These are phyloP conservation scores for Bolboschoenus planiculmis DNA, from an alignment of 176 grass and related monocot genomes.

Conservation along the genomic window DNA sequence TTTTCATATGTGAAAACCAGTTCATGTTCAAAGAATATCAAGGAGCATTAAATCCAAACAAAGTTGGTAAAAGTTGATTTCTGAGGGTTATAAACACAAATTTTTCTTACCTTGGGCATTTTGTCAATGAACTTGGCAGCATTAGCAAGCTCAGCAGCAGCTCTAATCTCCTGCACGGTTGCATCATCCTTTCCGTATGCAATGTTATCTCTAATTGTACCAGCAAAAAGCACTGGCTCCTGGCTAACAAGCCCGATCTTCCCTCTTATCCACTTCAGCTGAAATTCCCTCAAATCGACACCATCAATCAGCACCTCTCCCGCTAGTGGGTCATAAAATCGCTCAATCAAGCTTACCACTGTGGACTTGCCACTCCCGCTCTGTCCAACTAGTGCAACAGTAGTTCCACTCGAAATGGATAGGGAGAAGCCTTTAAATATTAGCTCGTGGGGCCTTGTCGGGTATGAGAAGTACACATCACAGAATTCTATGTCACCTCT, in stretches of 20 bases:
- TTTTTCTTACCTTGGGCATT: slow-evolving; percentile 70
- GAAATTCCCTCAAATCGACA: slow-evolving; percentile 68
- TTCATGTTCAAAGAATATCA: background rate
- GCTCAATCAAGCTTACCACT: slow-evolving; percentile 66
- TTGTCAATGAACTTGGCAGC: slow-evolving; percentile 92
- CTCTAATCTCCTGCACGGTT: slow-evolving; percentile 66
- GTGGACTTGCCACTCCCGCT: slow-evolving; percentile 90
- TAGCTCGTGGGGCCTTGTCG: slow-evolving; percentile 58
- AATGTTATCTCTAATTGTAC: slow-evolving; percentile 79
- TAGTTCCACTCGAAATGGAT: slow-evolving; percentile 44
- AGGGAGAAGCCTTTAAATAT: slow-evolving; percentile 80
- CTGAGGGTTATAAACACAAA: slow-evolving; percentile 4
- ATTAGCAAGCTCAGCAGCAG: slow-evolving; percentile 85
- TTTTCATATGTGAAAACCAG: background rate
- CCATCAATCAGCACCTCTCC: slow-evolving; percentile 75
- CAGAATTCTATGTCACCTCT: slow-evolving; percentile 71
- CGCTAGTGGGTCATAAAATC: slow-evolving; percentile 68
- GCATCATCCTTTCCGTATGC: slow-evolving; percentile 74
- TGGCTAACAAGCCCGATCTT: slow-evolving; percentile 95
- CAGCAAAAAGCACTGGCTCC: slow-evolving; percentile 71
- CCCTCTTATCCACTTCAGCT: slow-evolving; percentile 74
- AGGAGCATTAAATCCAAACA: background rate
- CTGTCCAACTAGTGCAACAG: slow-evolving; percentile 72
- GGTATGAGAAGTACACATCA: slow-evolving; percentile 77
- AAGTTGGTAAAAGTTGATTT: background rate